Percentiles rank a stretch among this genome's conserved stretches.
Evolutionary conservation across 2,329 filamentous ascomycete species (phyloP).

Genomic region (Aspergillus floridensis): DNA sequence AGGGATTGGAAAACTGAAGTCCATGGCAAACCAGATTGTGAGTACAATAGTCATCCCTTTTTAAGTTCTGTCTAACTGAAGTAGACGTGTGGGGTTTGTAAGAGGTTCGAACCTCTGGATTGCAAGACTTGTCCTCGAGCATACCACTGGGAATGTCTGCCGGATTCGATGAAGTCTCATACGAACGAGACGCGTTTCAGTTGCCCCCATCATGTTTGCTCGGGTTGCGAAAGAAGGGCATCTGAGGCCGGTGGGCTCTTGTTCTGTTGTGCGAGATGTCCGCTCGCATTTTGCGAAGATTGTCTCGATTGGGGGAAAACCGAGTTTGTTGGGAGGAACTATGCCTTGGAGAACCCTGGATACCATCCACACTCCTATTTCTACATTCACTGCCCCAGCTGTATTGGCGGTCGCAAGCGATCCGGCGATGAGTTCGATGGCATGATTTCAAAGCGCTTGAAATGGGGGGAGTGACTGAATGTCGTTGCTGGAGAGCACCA

Average conservation of each 20-base stretch:
- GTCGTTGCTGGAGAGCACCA: not conserved
- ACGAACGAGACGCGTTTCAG: slow-evolving; percentile 26
- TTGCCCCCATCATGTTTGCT: slow-evolving; percentile 58
- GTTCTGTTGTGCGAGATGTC: slow-evolving; percentile 56
- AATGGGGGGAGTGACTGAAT: not conserved
- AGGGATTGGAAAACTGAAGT: not conserved
- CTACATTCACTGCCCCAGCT: not conserved
- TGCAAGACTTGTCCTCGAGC: slow-evolving; percentile 49
- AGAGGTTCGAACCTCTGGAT: not conserved
- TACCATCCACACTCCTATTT: not conserved
- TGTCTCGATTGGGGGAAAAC: slow-evolving; percentile 47
- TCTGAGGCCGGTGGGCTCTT: slow-evolving; percentile 42
- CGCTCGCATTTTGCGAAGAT: slow-evolving; percentile 57
- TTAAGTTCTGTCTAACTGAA: not conserved
- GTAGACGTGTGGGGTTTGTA: not conserved
- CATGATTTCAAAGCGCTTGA: not conserved
- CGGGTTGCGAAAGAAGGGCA: slow-evolving; percentile 53
- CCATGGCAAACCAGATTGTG: not conserved
- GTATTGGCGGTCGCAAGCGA: not conserved
- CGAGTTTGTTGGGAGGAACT: not conserved
- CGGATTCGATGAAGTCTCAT: slow-evolving; percentile 22
- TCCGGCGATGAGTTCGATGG: not conserved
- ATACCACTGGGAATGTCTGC: slow-evolving; percentile 54
- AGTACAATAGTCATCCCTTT: not conserved
- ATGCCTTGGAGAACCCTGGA: not conserved